Evolutionary conservation across 768 basidiomycete genomes (phyloP).

Genomic region (Ramaria sp.): DNA sequence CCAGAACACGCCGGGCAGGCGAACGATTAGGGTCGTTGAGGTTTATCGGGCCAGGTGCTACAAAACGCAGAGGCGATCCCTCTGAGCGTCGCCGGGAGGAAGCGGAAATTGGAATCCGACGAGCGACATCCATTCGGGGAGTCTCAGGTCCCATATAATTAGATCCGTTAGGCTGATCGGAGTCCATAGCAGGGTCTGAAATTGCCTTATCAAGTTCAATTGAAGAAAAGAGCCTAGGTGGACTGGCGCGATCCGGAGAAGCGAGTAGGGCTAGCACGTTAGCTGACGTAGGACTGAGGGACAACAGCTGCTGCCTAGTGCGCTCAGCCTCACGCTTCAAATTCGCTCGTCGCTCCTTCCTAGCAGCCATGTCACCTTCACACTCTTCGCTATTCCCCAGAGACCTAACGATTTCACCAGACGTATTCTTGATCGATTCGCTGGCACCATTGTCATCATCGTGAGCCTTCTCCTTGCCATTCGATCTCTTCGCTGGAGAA

Average conservation of each 20-base stretch:
- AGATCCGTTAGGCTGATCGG: background rate
- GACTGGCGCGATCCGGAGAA: conserved; percentile 9
- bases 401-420: background rate
- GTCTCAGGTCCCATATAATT: background rate
- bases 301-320: conserved; percentile 27
- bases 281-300: conserved; percentile 51
- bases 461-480: background rate
- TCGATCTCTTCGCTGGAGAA: background rate
- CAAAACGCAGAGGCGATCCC: conserved; percentile 15
- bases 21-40: conserved; percentile 20
- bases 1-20: conserved; percentile 25
- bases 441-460: background rate
- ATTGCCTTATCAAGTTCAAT: background rate
- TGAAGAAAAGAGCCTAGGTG: background rate
- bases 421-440: background rate
- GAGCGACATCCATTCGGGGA: background rate
- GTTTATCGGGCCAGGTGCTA: conserved; percentile 25
- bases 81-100: conserved; percentile 14
- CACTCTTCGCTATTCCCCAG: background rate
- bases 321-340: conserved; percentile 4
- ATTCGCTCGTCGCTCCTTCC: conserved; percentile 10
- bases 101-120: background rate
- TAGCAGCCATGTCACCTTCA: background rate
- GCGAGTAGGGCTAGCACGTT: conserved; percentile 30
- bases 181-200: background rate